Evolutionary conservation across 2,329 filamentous ascomycete species (phyloP).

Genomic region (Aureobasidium musti): DNA sequence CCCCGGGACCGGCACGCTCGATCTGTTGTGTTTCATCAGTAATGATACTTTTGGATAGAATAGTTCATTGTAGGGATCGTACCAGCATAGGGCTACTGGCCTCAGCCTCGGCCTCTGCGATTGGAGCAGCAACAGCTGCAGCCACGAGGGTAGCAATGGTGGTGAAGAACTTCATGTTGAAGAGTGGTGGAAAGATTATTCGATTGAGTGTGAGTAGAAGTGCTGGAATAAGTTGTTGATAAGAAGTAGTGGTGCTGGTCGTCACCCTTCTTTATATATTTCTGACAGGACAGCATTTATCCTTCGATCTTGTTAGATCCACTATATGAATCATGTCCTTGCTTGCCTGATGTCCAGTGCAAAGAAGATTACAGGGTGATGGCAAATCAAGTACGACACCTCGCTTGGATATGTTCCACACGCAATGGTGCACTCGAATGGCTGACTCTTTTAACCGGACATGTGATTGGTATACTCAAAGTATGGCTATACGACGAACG

Average conservation of each 20-base stretch:
- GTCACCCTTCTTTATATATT: background rate
- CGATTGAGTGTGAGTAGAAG: background rate
- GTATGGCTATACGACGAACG: conserved; percentile 1
- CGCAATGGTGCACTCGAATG: background rate
- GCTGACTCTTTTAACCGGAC: conserved; percentile 1
- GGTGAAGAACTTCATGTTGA: conserved; percentile 5
- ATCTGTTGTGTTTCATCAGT: background rate
- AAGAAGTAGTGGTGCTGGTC: background rate
- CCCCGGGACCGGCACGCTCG: conserved; percentile 1
- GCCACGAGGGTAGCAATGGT: background rate
- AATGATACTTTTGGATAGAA: background rate
- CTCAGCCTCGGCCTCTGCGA: conserved; percentile 1
- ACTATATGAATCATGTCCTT: background rate
- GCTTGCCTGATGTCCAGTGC: background rate
- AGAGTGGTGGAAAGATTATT: background rate
- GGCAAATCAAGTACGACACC: background rate
- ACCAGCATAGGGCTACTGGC: conserved; percentile 4
- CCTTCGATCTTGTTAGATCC: background rate
- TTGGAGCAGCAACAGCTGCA: background rate
- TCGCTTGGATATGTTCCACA: conserved; percentile 5
- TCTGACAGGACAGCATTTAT: background rate
- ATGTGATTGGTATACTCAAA: background rate
- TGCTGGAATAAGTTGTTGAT: conserved; percentile 1
- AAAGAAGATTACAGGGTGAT: background rate
- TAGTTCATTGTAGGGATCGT: background rate